Evolutionary conservation across 1,139 yeast genomes (phyloP).

Genomic region (Lodderomyces orthopsilosis): DNA sequence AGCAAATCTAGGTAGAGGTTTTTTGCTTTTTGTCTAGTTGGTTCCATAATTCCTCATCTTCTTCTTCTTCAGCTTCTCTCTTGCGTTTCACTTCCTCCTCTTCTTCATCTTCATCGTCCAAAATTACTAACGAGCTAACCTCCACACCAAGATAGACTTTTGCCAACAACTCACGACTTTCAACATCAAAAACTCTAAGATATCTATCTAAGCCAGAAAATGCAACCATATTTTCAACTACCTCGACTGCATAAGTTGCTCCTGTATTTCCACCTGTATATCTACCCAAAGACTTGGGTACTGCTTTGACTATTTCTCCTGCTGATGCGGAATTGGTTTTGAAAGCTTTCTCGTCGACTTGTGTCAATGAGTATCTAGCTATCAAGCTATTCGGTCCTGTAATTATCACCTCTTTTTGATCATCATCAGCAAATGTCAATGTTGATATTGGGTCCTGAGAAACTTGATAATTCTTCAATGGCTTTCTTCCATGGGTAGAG

Average conservation of each 20-base stretch:
- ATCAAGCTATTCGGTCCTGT: constrained; percentile 59
- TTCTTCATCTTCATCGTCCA: constrained; percentile 46
- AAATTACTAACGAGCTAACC: constrained; percentile 53
- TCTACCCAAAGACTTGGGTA: constrained; percentile 41
- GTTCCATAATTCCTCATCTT: constrained; percentile 40
- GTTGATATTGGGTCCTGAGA: constrained; percentile 48
- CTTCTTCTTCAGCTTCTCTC: constrained; percentile 26
- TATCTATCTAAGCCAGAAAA: constrained; percentile 89
- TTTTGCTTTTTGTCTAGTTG: constrained; percentile 27
- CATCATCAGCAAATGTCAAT: constrained; percentile 29
- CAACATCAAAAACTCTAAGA: constrained; percentile 68
- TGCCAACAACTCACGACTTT: constrained; percentile 55
- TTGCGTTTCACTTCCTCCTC: constrained; percentile 20
- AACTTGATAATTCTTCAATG: constrained; percentile 48
- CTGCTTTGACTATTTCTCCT: constrained; percentile 38
- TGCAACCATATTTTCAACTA: constrained; percentile 29
- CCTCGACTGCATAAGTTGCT: constrained; percentile 35
- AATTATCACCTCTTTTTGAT: constrained; percentile 42
- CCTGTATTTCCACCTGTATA: constrained; percentile 47
- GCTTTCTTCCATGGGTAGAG: constrained; percentile 58
- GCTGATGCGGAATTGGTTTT: constrained; percentile 45
- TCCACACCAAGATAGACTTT: constrained; percentile 78
- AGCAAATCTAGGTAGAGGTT: constrained; percentile 9
- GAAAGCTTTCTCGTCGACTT: constrained; percentile 36
- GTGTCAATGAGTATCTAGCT: constrained; percentile 47